Evolutionary conservation across 495 filamentous ascomycete genomes (phyloP).

Genomic region (Neurospora sp.): DNA sequence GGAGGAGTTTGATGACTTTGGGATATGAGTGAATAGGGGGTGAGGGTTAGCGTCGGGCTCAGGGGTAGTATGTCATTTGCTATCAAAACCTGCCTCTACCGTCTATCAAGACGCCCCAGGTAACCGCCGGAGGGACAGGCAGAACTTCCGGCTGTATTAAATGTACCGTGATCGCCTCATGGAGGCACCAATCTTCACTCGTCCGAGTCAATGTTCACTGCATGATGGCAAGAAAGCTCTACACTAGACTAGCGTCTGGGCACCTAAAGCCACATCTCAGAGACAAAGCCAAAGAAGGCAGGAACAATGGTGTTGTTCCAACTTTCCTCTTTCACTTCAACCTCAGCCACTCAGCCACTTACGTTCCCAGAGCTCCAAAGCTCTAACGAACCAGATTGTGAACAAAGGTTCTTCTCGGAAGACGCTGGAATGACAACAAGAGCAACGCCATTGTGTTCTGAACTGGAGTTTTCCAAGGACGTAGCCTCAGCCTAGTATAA

Average conservation of each 20-base stretch:
- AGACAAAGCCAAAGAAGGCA: neutral
- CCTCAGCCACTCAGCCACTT: neutral
- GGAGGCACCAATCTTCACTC: neutral
- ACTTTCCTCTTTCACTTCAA: neutral
- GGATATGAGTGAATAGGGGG: neutral
- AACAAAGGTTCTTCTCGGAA: neutral
- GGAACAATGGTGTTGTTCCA: neutral
- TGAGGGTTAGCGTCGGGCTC: neutral
- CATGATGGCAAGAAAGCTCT: neutral
- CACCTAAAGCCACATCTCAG: neutral
- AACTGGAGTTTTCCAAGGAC: no score
- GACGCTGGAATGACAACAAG: no score
- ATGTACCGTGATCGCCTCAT: no score
- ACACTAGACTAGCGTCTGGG: neutral
- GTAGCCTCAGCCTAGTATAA: no score
- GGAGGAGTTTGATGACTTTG: no score
- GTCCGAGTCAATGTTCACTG: neutral
- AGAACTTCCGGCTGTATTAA: neutral
- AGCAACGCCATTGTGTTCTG: neutral
- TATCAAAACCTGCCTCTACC: neutral
- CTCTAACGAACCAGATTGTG: neutral
- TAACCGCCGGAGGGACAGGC: neutral
- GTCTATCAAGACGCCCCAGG: no score
- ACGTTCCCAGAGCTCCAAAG: neutral
- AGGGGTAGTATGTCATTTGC: neutral